Conservation (phyloP, 768 basidiomycete species). For the Chalciporus piperatus region DNA sequence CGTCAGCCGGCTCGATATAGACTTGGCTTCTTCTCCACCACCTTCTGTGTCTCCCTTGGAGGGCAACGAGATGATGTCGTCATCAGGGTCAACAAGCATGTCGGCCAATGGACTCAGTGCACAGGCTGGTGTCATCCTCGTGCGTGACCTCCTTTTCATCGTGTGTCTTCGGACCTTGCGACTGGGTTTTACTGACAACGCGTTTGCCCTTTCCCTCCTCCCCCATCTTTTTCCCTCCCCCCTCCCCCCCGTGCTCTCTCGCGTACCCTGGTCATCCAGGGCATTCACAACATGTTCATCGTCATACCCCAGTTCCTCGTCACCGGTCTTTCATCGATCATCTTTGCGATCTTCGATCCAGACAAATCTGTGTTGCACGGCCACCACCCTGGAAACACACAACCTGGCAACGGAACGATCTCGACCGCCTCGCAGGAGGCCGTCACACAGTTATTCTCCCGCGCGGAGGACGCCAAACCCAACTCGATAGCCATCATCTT, state of each 20-base stretch:
- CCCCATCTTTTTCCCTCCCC: too few species aligned
- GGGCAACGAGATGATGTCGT: conserved; percentile 19
- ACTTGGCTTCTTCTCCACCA: conserved; percentile 12
- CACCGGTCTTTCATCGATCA: conserved; percentile 77
- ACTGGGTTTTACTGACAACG: neutral
- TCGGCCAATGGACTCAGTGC: conserved; percentile 50
- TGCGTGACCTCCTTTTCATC: conserved; percentile 36
- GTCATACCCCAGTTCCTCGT: conserved; percentile 95
- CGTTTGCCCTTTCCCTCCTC: neutral
- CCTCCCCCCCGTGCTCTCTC: too few species aligned
- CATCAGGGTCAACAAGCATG: conserved; percentile 10
- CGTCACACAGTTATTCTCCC: conserved; percentile 8
- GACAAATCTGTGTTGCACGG: conserved; percentile 42
- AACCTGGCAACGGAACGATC: conserved; percentile 8
- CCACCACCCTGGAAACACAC: conserved; percentile 23
- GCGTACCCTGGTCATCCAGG: conserved; percentile 42
- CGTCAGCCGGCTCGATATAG: conserved; percentile 45
- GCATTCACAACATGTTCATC: conserved; percentile 93
- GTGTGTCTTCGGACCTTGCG: neutral
- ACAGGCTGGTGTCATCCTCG: conserved; percentile 86
- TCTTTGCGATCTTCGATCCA: conserved; percentile 86
- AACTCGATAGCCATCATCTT: conserved; percentile 83
- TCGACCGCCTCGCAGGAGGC: conserved; percentile 2
- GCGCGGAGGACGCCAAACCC: conserved; percentile 31
- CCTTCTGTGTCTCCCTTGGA: conserved; percentile 14